These are phyloP conservation scores for Knoxdaviesia proteae DNA, from an alignment of 2,329 filamentous ascomycete species.

Conservation along the genomic window DNA sequence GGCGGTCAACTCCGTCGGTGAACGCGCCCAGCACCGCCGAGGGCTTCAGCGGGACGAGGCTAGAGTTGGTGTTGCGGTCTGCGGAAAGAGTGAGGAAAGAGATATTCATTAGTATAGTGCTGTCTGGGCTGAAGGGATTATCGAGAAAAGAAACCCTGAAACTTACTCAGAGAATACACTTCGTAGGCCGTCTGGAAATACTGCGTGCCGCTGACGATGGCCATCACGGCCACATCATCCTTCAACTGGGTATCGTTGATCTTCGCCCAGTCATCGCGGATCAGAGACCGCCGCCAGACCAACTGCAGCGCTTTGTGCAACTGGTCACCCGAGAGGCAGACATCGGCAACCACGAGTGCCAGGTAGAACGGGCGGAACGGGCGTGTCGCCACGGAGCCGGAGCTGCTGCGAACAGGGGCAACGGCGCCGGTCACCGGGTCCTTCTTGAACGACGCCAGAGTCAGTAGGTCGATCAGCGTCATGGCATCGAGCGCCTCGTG, in stretches of 20 bases:
- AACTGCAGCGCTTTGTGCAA: conserved; percentile 34
- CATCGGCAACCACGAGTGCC: conserved; percentile 42
- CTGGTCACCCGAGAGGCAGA: conserved; percentile 32
- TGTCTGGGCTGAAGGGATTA: background rate
- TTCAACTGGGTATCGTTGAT: conserved; percentile 62
- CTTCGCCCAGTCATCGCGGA: conserved; percentile 65
- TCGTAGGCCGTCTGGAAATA: conserved; percentile 46
- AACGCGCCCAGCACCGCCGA: conserved; percentile 37
- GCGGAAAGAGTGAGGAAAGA: conserved; percentile 1
- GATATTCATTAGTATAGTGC: conserved; percentile 10
- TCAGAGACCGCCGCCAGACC: conserved; percentile 75
- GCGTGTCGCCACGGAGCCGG: conserved; percentile 4
- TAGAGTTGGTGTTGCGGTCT: conserved; percentile 19
- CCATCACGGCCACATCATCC: conserved; percentile 45
- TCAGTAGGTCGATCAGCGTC: conserved; percentile 54
- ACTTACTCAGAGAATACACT: conserved; percentile 44
- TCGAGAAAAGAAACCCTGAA: background rate
- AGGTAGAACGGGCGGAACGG: conserved; percentile 46
- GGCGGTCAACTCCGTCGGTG: conserved; percentile 37
- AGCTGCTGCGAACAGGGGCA: background rate
- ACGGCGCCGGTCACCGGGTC: background rate
- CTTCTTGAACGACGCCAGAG: conserved; percentile 34
- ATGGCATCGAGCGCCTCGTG: conserved; percentile 50
- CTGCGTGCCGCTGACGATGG: conserved; percentile 41
- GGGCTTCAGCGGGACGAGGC: conserved; percentile 26